A percentile compares a stretch with the other conserved stretches of the same genome.
These are phyloP conservation scores for Zoysia pacifica DNA, from an alignment of 176 grass and related monocot species.

Conservation along the genomic window DNA sequence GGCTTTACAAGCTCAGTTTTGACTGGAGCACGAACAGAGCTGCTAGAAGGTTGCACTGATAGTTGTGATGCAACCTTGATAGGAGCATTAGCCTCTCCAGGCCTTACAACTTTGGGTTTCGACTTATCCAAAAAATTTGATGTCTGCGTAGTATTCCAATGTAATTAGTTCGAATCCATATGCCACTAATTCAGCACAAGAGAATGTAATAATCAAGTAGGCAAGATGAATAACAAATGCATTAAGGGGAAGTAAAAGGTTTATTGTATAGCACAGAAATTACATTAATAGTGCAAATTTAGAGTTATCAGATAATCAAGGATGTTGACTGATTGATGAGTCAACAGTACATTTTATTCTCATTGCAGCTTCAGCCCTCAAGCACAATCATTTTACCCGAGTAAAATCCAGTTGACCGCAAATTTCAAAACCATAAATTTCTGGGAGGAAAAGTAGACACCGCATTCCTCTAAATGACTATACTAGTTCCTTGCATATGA, in stretches of 20 bases:
- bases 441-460: not conserved
- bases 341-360: not conserved
- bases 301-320: slow-evolving; percentile 9
- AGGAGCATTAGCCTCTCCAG: slow-evolving; percentile 52
- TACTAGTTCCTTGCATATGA: slow-evolving; percentile 6
- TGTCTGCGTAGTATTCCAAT: slow-evolving; percentile 34
- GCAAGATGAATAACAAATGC: slow-evolving; percentile 21
- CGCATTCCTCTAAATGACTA: not conserved
- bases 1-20: slow-evolving; percentile 60
- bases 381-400: not conserved
- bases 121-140: slow-evolving; percentile 54
- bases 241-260: slow-evolving; percentile 11
- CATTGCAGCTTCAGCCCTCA: not conserved
- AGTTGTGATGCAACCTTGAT: slow-evolving; percentile 49
- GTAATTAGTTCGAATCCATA: slow-evolving; percentile 36
- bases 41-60: slow-evolving; percentile 44
- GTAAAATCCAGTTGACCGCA: not conserved
- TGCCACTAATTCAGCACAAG: slow-evolving; percentile 10
- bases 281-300: not conserved
- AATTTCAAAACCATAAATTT: not conserved
- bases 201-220: slow-evolving; percentile 31
- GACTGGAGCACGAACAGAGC: slow-evolving; percentile 42
- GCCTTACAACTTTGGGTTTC: slow-evolving; percentile 61
- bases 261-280: not conserved
- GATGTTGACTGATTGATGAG: not conserved